phyloP scores from a whole-genome alignment of 2,329 filamentous ascomycete genomes.

The Chrysoporthe austroafricana region DNA sequence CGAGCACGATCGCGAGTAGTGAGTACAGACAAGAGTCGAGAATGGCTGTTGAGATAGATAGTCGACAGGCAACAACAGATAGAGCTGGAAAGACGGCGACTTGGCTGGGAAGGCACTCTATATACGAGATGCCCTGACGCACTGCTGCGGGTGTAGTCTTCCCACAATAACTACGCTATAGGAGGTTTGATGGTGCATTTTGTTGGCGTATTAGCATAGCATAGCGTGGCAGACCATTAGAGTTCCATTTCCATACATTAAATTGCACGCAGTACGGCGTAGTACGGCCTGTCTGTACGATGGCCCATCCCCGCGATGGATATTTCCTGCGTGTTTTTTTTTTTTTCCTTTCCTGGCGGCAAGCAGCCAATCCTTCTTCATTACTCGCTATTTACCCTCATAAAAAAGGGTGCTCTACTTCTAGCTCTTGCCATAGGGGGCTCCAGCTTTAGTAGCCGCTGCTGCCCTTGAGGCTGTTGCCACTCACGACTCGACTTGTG shows the following conservation, averaged over 20 bases:
- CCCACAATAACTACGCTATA: too few relatives aligned
- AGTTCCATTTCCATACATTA: too few relatives aligned
- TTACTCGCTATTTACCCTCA: too few relatives aligned
- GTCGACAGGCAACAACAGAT: background rate
- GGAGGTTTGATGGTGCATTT: background rate
- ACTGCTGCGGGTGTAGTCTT: background rate
- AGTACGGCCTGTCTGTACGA: too few relatives aligned
- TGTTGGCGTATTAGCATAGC: background rate
- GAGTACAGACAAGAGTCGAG: constrained; percentile 10
- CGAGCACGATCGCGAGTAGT: constrained; percentile 4
- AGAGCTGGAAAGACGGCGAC: constrained; percentile 14
- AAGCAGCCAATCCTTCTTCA: too few relatives aligned
- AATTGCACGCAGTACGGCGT: too few relatives aligned
- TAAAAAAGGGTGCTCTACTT: background rate
- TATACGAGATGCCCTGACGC: constrained; percentile 18
- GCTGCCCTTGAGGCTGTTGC: background rate
- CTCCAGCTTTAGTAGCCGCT: background rate
- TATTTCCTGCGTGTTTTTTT: too few relatives aligned
- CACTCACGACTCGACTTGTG: background rate
- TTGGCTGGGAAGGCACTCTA: constrained; percentile 22
- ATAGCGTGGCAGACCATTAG: too few relatives aligned
- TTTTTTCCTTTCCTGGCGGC: too few relatives aligned
- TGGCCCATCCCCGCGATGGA: too few relatives aligned
- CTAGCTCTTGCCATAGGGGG: background rate
- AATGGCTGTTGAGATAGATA: constrained; percentile 3